Conservation (phyloP, 75 land plant genomes). For the Picea glauca region DNA sequence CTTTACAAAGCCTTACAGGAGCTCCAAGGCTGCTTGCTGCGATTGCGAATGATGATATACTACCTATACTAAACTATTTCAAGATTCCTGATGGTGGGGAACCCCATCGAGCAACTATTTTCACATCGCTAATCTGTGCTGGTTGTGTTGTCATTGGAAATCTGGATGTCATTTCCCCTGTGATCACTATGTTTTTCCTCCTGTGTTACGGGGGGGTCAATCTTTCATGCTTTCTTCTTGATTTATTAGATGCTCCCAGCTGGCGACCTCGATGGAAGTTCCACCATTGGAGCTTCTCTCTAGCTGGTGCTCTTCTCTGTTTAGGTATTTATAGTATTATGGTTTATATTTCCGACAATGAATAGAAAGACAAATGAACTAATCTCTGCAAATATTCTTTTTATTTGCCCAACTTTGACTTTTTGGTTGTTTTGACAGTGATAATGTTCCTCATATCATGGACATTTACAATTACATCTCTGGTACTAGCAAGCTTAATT, state of each 20-base stretch:
- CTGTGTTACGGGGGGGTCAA: conserved; percentile 97
- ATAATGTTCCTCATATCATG: conserved; percentile 99
- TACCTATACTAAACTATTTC: conserved; percentile 88
- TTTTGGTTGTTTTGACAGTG: conserved; percentile 42
- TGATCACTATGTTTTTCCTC: conserved; percentile 96
- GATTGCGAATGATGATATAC: conserved; percentile 96
- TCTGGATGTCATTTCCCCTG: conserved; percentile 92
- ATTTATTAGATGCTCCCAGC: conserved; percentile 97
- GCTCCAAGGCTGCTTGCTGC: conserved; percentile 98
- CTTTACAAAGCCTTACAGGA: conserved; percentile 92
- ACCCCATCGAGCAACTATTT: conserved; percentile 87
- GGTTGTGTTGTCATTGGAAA: conserved; percentile 90
- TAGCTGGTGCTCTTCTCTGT: conserved; percentile 82
- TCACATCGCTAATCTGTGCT: conserved; percentile 83
- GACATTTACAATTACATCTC: conserved; percentile 81
- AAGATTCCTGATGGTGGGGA: conserved; percentile 82
- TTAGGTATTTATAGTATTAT: conserved; percentile 42
- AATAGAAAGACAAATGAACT: background rate
- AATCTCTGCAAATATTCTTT: background rate
- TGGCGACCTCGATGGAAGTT: conserved; percentile 99
- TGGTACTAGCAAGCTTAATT: conserved; percentile 90
- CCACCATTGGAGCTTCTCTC: conserved; percentile 98
- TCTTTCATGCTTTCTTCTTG: conserved; percentile 91
- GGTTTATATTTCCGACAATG: too few species aligned
- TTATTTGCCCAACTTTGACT: background rate